Base-by-base conservation (phyloP, 306 rosid species). In the Castanea sativa region DNA sequence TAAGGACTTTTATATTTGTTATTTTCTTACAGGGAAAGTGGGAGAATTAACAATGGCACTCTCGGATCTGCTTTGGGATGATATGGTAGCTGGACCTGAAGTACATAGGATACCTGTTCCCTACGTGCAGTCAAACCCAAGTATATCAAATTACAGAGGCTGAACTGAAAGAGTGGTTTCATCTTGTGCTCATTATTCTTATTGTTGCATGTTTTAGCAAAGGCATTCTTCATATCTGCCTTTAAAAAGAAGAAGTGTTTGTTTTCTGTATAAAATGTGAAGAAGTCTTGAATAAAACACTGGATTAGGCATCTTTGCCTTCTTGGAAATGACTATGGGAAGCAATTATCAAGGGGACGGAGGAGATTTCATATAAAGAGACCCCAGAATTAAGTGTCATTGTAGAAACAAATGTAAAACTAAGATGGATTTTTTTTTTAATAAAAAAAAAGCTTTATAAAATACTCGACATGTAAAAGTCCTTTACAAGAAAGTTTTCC, bases 41-140 rank as follows among this genome's bases (percentile, higher is more conserved):
- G 99, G 99, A 74, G 94, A 90, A 76, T 56, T 93, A 85, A 91
- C 98, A 29, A 89, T 93, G 97, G 82, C 79, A 2, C 89, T 95
- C 19, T 90, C 97, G 0, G 84, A 95, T 87, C 87, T 95, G 80
- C 80, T 95, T 67, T 91, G 98, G 96, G 81, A 89, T 16, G 96
- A 95, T 77, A 92, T 95, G 99, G 86, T 84, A 41, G 85, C 90
- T 4, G 99, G 98, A 30, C 85, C 93, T 4, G 89, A 80, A 73
- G 81, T 83, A 30, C 88, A 84, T 73, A 95, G 96, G 83, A 76
- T 82, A 30, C 86, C 79, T 18, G 90, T 90, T 76, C 87, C 94
- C 10, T 90, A 88, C 51, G 73, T 81, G 20, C 21, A 78, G 74
- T 33, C 77, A 75, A 79, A 56, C 76, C 2, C 71, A 74, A 77